phyloP scores from a whole-genome alignment of 148 eudicot species.

The Simmondsia chinensis region DNA sequence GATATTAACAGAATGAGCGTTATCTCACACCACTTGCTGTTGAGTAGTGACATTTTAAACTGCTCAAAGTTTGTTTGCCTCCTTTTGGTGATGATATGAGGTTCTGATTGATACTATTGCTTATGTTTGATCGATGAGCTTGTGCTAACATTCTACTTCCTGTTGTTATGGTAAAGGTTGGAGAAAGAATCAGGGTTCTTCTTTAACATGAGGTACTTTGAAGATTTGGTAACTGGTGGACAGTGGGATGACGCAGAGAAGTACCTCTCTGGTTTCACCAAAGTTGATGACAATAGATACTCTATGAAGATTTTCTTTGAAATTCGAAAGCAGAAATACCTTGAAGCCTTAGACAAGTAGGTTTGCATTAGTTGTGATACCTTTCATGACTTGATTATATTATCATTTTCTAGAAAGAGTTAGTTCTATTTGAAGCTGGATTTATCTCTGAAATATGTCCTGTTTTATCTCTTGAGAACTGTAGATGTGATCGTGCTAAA shows the following conservation, averaged over 20 bases:
- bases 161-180: slow-evolving; percentile 35
- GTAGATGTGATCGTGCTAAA: slow-evolving; percentile 57
- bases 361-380: not conserved
- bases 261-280: slow-evolving; percentile 88
- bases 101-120: not conserved
- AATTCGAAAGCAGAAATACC: slow-evolving; percentile 94
- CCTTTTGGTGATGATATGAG: slow-evolving; percentile 3
- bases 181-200: slow-evolving; percentile 95
- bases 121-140: not conserved
- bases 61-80: not conserved
- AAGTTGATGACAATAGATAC: slow-evolving; percentile 90
- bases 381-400: not conserved
- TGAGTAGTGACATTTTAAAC: too few species aligned
- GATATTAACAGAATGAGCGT: too few species aligned
- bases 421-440: not conserved
- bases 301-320: slow-evolving; percentile 98
- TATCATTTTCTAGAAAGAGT: not conserved
- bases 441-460: slow-evolving; percentile 1
- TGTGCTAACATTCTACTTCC: slow-evolving; percentile 3
- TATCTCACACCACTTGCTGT: too few species aligned
- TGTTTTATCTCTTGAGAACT: slow-evolving; percentile 6
- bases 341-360: slow-evolving; percentile 87
- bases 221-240: slow-evolving; percentile 79
- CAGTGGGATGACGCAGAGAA: slow-evolving; percentile 96
- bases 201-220: slow-evolving; percentile 89